Evolutionary conservation across 345 rosid genomes (phyloP).

Genomic region (Dipteronia sinensis): DNA sequence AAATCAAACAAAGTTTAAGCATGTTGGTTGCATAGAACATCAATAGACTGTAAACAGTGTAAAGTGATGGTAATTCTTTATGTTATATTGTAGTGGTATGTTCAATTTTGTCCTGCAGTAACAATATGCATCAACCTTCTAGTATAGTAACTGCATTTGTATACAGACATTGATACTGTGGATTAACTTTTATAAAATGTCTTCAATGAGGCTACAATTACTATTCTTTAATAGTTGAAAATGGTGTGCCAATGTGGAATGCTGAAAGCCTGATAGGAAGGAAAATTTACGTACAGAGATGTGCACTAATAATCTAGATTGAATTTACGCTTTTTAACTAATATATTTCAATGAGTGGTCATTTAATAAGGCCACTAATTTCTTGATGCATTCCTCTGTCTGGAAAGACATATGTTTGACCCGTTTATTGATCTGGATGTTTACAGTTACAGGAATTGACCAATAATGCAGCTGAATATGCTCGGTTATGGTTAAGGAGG

Average conservation of each 20-base stretch:
- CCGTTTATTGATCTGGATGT: conserved; percentile 21
- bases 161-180: not conserved
- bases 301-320: not conserved
- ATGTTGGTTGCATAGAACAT: not conserved
- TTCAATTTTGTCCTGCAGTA: not conserved
- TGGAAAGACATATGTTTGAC: not conserved
- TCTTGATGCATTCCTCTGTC: not conserved
- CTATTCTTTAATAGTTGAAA: not conserved
- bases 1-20: not conserved
- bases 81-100: not conserved
- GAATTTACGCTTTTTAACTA: not conserved
- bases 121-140: not conserved
- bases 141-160: not conserved
- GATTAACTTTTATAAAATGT: not conserved
- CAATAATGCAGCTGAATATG: conserved; percentile 60
- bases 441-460: conserved; percentile 73
- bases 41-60: not conserved
- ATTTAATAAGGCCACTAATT: not conserved
- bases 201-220: not conserved
- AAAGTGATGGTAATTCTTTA: conserved; percentile 3
- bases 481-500: conserved; percentile 67
- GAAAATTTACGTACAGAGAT: not conserved
- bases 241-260: not conserved
- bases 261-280: not conserved
- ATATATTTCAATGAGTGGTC: not conserved